phyloP scores from a whole-genome alignment of 2,329 filamentous ascomycete species.

The Phoma sp. region DNA sequence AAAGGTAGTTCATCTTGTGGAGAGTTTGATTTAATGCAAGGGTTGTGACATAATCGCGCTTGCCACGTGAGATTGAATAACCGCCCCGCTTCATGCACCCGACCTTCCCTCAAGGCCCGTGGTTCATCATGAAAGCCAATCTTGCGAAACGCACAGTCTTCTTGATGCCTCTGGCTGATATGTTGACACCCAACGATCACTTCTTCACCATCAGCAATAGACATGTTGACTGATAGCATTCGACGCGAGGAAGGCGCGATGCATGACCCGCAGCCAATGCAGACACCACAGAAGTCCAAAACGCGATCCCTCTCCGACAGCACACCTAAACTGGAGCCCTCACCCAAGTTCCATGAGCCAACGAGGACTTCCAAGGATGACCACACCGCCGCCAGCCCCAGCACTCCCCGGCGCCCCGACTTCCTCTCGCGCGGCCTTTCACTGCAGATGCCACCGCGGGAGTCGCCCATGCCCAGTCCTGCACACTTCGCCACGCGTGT shows the following conservation, averaged over 20 bases:
- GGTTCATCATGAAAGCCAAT: conserved; percentile 15
- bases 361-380: conserved; percentile 54
- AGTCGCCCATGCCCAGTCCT: conserved; percentile 55
- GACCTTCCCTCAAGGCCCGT: conserved; percentile 11
- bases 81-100: conserved; percentile 34
- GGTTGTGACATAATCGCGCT: conserved; percentile 19
- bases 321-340: conserved; percentile 53
- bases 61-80: conserved; percentile 32
- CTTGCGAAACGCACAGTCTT: conserved; percentile 14
- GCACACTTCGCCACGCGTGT: conserved; percentile 63
- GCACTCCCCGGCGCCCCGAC: conserved; percentile 74
- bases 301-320: conserved; percentile 56
- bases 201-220: conserved; percentile 15
- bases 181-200: conserved; percentile 26
- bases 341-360: conserved; percentile 55
- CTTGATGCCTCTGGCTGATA: conserved; percentile 28
- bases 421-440: conserved; percentile 71
- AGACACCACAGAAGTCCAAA: conserved; percentile 48
- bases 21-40: conserved; percentile 1
- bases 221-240: conserved; percentile 33
- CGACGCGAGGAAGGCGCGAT: conserved; percentile 31
- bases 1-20: no score
- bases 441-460: conserved; percentile 71
- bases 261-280: conserved; percentile 23
- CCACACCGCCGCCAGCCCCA: conserved; percentile 51